Evolutionary conservation across 2,329 filamentous ascomycete genomes (phyloP), one percentile per base, ranked within the genome.

Genomic region (Pyrenochaeta sp.): DNA sequence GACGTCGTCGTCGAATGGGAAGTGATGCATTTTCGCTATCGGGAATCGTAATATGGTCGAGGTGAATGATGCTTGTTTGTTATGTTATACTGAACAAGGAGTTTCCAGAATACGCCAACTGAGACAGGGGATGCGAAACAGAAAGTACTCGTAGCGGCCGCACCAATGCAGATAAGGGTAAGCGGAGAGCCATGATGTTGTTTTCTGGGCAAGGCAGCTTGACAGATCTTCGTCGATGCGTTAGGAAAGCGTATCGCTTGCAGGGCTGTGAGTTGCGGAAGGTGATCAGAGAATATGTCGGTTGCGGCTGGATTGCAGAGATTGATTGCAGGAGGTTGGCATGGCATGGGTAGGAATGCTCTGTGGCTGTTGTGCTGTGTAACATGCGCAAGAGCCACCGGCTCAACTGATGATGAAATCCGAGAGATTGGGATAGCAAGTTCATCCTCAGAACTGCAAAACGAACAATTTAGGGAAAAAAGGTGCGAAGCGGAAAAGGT

Each of bases 231-330:
- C 42, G 31, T 20, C 42, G 27, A 54, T 50, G 41, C 53, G 51
- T 50, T 37, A 32, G 49, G 51, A 20, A 51, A 36, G 45, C 29
- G 30, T 31, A 27, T 41, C 53, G 52, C 20, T 47, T 58, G 58
- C 50, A 45, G 41, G 40, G n/a, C 44, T 39, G 23, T 29, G 23
- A 41, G 21, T 45, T 51, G 51, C 36, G 45, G 44, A 54, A 58
- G 36, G 49, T 31, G 32, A 40, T 33, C 36, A 11, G 17, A 27
- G 27, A 14, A 18, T 36, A 15, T 31, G 45, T 53, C 48, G 56
- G 35, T 56, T 62, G 53, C 56, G 46, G 50, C 31, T 31, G 15
- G 47, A 31, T 5, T 35, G 33, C 36, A 7, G 33, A 45, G 35
- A 56, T 45, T 35, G 48, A 32, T 42, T 42, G 37, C 41, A 21